Base-by-base conservation (phyloP, 1,284 basidiomycete genomes). In the Rhodotorula sp. region DNA sequence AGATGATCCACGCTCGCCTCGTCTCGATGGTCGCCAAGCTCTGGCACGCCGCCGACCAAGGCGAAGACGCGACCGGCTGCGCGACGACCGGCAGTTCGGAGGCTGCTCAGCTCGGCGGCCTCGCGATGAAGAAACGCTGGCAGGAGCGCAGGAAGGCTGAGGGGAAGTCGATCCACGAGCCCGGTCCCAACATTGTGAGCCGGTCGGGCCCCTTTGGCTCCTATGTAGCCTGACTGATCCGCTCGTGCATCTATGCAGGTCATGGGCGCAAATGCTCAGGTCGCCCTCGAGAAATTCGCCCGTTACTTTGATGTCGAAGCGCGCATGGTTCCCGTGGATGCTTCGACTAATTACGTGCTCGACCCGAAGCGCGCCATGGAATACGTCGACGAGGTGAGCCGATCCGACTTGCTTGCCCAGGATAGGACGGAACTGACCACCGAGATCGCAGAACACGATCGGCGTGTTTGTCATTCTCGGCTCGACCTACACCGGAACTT, bases 91-190 rank as follows among this genome's bases (percentile, higher is more conserved):
- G 95, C 12, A 93, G 91, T 0, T 94, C 92, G 3, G 92, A 83
- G 71, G 83, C 82, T 5, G 81, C 95, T 51, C 79, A 79, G 62
- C 67, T 75, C 31, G 76, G 69, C 23, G 94, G 93, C 58, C 87
- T 98, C 29, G 92, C 95, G 23, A 91, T 97, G 88, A 98, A 98
- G 84, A 91, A 90, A 79, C 86, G 89, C 62, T 97, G 95, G 95
- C 94, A 97, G 81, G 88, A 88, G 74, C 89, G 87, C 80, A 89
- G 90, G 82, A 94, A 93, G 83, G 89, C 88, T 1, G 87, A 87
- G 1, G 94, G 94, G 54, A 93, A 93, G 81, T 89, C 87, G 72
- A 58, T 61, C 18, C 31, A 91, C 91, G 67, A 69, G 59, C 57
- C 63, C 3, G 54, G 54, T 10, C 64, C 89, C 3, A 90, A 91